Evolutionary conservation across 2,329 filamentous ascomycete species (phyloP).

Genomic region (Pseudogymnoascus sp.): DNA sequence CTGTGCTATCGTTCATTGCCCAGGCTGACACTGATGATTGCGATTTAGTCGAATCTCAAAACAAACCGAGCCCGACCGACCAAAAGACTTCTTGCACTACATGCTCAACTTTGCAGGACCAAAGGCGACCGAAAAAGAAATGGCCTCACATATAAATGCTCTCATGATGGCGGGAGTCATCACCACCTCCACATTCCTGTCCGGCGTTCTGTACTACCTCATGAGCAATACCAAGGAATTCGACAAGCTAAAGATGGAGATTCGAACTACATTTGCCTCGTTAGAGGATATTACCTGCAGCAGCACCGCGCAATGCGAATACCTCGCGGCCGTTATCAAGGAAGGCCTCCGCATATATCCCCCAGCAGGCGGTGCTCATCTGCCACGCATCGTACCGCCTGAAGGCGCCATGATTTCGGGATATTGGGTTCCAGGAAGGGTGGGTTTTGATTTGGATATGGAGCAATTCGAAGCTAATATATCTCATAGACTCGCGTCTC

Average conservation of each 20-base stretch:
- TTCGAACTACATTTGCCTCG: slow-evolving; percentile 32
- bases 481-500: slow-evolving; percentile 18
- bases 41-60: not conserved
- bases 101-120: slow-evolving; percentile 17
- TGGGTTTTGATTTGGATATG: not conserved
- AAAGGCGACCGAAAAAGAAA: slow-evolving; percentile 15
- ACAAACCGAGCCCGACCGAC: not conserved
- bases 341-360: slow-evolving; percentile 30
- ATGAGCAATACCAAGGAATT: slow-evolving; percentile 31
- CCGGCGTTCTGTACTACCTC: slow-evolving; percentile 33
- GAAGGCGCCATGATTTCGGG: slow-evolving; percentile 18
- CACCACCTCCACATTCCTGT: slow-evolving; percentile 41
- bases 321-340: slow-evolving; percentile 30
- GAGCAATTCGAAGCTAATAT: not conserved
- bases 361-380: slow-evolving; percentile 17
- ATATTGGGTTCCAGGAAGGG: slow-evolving; percentile 19
- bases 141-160: slow-evolving; percentile 11
- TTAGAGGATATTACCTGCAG: slow-evolving; percentile 20
- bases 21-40: not conserved
- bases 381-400: slow-evolving; percentile 16
- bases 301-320: slow-evolving; percentile 21
- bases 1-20: not conserved
- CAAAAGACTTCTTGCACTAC: slow-evolving; percentile 18
- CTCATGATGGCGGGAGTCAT: slow-evolving; percentile 40
- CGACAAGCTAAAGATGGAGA: slow-evolving; percentile 33